Evolutionary conservation across 169 alveolate genomes (phyloP).

Genomic region (Miamiensis avidus): DNA sequence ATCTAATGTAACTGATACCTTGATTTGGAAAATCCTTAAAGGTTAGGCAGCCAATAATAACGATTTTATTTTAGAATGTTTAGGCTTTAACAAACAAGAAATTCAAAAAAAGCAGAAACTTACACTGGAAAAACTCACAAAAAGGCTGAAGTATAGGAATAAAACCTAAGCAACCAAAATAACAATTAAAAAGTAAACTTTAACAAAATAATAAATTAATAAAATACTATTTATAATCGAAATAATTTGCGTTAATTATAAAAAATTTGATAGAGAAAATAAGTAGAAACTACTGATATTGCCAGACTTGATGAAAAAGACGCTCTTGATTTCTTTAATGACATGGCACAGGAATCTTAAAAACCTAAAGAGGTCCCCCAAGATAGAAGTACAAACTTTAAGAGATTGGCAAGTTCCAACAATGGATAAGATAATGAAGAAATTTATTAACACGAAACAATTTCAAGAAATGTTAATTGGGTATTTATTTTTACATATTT

Average conservation of each 20-base stretch:
- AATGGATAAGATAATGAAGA: not conserved
- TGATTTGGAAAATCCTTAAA: slow-evolving; percentile 49
- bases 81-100: slow-evolving; percentile 68
- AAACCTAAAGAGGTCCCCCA: not conserved
- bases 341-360: not conserved
- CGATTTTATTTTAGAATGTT: slow-evolving; percentile 35
- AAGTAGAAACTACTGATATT: not conserved
- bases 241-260: not conserved
- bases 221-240: not conserved
- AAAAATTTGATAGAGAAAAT: not conserved
- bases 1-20: slow-evolving; percentile 15
- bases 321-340: slow-evolving; percentile 11
- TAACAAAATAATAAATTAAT: not conserved
- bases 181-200: not conserved
- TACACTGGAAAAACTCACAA: slow-evolving; percentile 72
- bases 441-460: slow-evolving; percentile 4
- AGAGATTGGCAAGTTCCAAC: not conserved
- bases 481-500: not conserved
- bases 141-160: slow-evolving; percentile 1
- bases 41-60: slow-evolving; percentile 48
- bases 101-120: slow-evolving; percentile 76
- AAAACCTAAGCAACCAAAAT: slow-evolving; percentile 24
- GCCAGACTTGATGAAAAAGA: slow-evolving; percentile 14
- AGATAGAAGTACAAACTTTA: not conserved
- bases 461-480: slow-evolving; percentile 23